These are phyloP conservation scores for Boletus tylopilopsis DNA, from an alignment of 768 basidiomycete species.

Conservation along the genomic window DNA sequence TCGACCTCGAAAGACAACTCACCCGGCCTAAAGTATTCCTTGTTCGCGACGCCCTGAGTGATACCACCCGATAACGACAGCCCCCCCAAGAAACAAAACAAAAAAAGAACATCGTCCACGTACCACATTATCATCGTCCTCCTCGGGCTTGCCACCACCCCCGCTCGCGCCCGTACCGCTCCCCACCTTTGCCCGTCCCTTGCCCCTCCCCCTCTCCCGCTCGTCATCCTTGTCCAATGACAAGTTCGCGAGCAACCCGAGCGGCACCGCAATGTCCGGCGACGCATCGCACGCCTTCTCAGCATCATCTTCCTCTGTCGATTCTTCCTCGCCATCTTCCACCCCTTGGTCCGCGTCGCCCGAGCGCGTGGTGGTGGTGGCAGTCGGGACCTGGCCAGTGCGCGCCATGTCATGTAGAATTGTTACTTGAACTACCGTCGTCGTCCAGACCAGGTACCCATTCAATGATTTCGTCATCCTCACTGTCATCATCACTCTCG, in stretches of 20 bases:
- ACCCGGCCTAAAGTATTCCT: slow-evolving; percentile 79
- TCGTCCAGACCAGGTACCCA: slow-evolving; percentile 15
- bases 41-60: slow-evolving; percentile 72
- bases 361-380: not conserved
- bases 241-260: slow-evolving; percentile 72
- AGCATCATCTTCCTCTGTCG: slow-evolving; percentile 36
- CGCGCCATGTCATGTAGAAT: slow-evolving; percentile 28
- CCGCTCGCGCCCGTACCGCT: slow-evolving; percentile 8
- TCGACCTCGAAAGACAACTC: not conserved
- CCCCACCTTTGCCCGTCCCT: slow-evolving; percentile 34
- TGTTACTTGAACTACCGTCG: not conserved
- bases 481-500: slow-evolving; percentile 31
- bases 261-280: slow-evolving; percentile 69
- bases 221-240: slow-evolving; percentile 55
- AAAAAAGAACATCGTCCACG: slow-evolving; percentile 9
- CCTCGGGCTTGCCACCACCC: slow-evolving; percentile 30
- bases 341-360: slow-evolving; percentile 40
- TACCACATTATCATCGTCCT: slow-evolving; percentile 65
- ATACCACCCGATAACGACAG: slow-evolving; percentile 6
- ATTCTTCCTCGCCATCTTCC: slow-evolving; percentile 29
- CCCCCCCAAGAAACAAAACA: not conserved
- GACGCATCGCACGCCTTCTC: slow-evolving; percentile 49
- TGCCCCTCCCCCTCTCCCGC: slow-evolving; percentile 37
- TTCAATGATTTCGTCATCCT: slow-evolving; percentile 28
- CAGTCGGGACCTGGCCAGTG: slow-evolving; percentile 13